Percentiles rank a stretch among this genome's conserved stretches.
phyloP scores from a whole-genome alignment of 768 basidiomycete genomes.

The Suillus weaverae region DNA sequence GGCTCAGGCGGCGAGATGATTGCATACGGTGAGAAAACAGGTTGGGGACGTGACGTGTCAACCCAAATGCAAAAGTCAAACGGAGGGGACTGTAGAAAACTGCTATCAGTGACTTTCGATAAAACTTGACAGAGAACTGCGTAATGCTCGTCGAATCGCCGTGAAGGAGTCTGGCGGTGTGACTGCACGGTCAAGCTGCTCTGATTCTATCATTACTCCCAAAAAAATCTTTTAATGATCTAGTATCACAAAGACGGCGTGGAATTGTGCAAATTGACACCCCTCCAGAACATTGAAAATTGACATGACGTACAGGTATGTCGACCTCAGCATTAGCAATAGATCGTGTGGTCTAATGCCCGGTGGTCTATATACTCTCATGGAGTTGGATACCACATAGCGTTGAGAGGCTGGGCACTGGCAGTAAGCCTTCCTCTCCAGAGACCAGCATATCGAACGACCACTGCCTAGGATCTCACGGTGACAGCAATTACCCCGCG shows the following conservation, averaged over 20 bases:
- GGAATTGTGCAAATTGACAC: background rate
- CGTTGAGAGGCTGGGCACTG: background rate
- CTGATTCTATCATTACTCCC: background rate
- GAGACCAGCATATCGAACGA: too few relatives aligned
- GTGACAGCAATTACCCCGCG: background rate
- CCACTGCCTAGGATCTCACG: background rate
- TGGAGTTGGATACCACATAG: background rate
- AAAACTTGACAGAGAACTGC: background rate
- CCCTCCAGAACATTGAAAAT: background rate
- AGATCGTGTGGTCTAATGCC: background rate
- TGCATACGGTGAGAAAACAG: background rate
- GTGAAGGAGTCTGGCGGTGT: background rate
- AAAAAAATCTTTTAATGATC: background rate
- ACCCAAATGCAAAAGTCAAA: background rate
- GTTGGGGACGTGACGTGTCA: background rate
- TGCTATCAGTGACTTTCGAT: background rate
- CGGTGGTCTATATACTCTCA: background rate
- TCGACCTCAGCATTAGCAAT: background rate
- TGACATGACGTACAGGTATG: background rate
- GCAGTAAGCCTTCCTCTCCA: background rate
- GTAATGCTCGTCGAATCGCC: background rate
- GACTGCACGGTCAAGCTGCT: background rate
- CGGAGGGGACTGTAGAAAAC: background rate
- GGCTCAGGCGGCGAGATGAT: background rate
- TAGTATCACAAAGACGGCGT: background rate